These are phyloP conservation scores for Citrus trifoliata DNA, from an alignment of 345 rosid genomes.

Conservation along the genomic window DNA sequence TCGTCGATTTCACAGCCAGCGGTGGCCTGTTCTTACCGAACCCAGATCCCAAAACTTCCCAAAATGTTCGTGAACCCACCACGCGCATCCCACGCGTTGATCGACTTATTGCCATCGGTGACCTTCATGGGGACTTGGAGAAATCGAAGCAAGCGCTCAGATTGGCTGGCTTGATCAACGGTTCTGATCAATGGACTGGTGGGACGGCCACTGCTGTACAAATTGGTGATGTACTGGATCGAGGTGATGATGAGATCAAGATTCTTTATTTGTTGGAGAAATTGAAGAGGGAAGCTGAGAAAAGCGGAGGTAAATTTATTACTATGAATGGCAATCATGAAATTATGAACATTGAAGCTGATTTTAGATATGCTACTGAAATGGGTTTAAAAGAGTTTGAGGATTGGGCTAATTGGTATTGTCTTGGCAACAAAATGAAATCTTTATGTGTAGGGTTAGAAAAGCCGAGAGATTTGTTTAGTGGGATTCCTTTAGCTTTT, in stretches of 20 bases:
- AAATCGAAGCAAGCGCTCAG: constrained; percentile 64
- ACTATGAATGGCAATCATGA: constrained; percentile 96
- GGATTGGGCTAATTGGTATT: constrained; percentile 77
- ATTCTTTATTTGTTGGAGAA: constrained; percentile 79
- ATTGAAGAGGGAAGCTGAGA: constrained; percentile 64
- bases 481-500: constrained; percentile 60
- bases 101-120: constrained; percentile 83
- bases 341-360: constrained; percentile 86
- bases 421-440: constrained; percentile 66
- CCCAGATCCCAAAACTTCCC: constrained; percentile 13
- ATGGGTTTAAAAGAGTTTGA: constrained; percentile 66
- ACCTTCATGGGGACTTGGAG: constrained; percentile 80
- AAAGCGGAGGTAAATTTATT: constrained; percentile 57
- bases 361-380: constrained; percentile 65
- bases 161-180: constrained; percentile 74
- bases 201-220: constrained; percentile 78
- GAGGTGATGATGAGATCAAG: constrained; percentile 82
- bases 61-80: not conserved
- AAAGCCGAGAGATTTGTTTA: constrained; percentile 46
- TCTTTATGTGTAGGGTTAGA: constrained; percentile 48
- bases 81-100: constrained; percentile 43
- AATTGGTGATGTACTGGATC: constrained; percentile 84
- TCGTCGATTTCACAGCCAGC: constrained; percentile 69
- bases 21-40: constrained; percentile 62
- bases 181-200: constrained; percentile 60